Evolutionary conservation across 2,329 filamentous ascomycete genomes (phyloP).

Genomic region (Paracoccidioides lutzii): DNA sequence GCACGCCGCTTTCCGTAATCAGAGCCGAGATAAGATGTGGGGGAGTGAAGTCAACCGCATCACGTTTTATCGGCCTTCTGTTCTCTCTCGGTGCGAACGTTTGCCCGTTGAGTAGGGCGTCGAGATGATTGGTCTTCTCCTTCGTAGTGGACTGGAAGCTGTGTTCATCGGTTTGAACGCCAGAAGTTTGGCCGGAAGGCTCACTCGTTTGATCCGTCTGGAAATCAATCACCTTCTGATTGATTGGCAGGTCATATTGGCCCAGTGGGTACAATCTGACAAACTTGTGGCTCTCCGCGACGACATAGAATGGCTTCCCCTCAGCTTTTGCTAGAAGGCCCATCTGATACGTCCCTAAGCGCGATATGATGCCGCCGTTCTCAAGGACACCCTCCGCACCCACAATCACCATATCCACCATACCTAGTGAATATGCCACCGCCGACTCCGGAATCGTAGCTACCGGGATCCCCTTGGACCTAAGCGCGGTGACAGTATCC

Average conservation of each 20-base stretch:
- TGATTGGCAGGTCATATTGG: constrained; percentile 68
- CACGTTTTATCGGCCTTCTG: constrained; percentile 3
- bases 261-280: constrained; percentile 72
- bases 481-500: constrained; percentile 56
- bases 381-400: constrained; percentile 77
- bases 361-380: constrained; percentile 82
- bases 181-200: constrained; percentile 1
- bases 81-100: background rate
- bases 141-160: background rate
- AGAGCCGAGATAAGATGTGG: constrained; percentile 51
- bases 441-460: constrained; percentile 66
- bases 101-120: constrained; percentile 10
- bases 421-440: constrained; percentile 64
- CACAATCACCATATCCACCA: constrained; percentile 56
- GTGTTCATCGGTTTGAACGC: background rate
- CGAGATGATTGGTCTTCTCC: constrained; percentile 9
- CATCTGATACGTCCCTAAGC: constrained; percentile 78
- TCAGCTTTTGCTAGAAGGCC: constrained; percentile 62
- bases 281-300: constrained; percentile 94
- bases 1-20: constrained; percentile 51
- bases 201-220: constrained; percentile 38
- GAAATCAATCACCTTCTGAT: constrained; percentile 67
- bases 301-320: constrained; percentile 74
- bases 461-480: constrained; percentile 65
- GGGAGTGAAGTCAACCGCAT: constrained; percentile 39